Percentiles rank a stretch among this genome's conserved stretches.
Evolutionary conservation across 768 basidiomycete species (phyloP).

Genomic region (Lentinula sp.): DNA sequence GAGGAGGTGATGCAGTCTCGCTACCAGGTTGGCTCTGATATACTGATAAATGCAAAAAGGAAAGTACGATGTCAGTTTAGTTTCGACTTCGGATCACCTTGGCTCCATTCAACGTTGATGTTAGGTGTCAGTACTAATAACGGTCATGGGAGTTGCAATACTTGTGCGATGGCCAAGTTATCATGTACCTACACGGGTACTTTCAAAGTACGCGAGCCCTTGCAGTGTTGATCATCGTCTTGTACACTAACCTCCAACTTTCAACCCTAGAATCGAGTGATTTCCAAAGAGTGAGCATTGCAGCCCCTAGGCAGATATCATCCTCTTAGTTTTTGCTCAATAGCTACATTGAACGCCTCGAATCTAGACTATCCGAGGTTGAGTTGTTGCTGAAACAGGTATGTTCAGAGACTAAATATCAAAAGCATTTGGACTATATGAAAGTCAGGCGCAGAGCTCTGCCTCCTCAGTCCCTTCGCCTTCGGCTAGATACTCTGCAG

Average conservation of each 20-base stretch:
- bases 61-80: background rate
- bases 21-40: background rate
- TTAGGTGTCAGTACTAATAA: background rate
- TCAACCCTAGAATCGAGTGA: background rate
- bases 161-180: background rate
- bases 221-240: too few relatives aligned
- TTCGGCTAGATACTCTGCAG: background rate
- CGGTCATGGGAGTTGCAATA: background rate
- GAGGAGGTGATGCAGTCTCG: background rate
- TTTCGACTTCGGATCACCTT: background rate
- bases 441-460: background rate
- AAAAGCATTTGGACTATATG: background rate
- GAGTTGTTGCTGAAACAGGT: constrained; percentile 2
- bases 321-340: background rate
- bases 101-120: background rate
- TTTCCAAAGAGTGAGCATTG: constrained; percentile 2
- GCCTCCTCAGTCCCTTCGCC: background rate
- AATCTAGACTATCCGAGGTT: background rate
- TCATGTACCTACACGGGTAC: background rate
- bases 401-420: background rate
- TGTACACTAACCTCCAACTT: background rate
- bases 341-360: constrained; percentile 2
- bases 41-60: background rate
- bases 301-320: background rate
- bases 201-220: background rate